These are phyloP conservation scores for Niveomyces coronatus DNA, from an alignment of 2,329 filamentous ascomycete species.

Conservation along the genomic window DNA sequence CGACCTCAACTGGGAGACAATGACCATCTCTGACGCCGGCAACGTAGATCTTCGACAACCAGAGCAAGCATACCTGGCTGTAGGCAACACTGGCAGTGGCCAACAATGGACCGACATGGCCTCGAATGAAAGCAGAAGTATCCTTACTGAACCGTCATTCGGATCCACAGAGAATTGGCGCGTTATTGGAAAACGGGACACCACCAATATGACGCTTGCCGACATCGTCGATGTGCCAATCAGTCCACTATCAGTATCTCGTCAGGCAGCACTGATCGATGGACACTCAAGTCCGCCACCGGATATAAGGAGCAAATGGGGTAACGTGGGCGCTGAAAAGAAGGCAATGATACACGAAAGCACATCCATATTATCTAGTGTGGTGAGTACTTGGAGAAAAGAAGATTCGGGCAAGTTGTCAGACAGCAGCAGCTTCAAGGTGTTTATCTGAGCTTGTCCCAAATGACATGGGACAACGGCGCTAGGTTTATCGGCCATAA, in stretches of 20 bases:
- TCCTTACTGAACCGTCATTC: constrained; percentile 22
- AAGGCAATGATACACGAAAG: constrained; percentile 4
- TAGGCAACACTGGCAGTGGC: constrained; percentile 15
- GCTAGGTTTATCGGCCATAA: no score
- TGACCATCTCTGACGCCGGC: constrained; percentile 15
- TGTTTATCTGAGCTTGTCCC: constrained; percentile 7
- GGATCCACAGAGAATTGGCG: constrained; percentile 28
- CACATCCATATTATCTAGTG: background rate
- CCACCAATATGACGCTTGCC: constrained; percentile 22
- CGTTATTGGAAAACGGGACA: constrained; percentile 17
- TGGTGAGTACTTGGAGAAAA: constrained; percentile 6
- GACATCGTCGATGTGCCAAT: constrained; percentile 26
- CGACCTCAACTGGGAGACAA: constrained; percentile 13
- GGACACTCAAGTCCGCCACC: constrained; percentile 15
- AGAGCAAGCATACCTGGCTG: constrained; percentile 13
- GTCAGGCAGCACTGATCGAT: constrained; percentile 14
- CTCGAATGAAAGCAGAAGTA: constrained; percentile 15
- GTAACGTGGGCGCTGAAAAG: constrained; percentile 9
- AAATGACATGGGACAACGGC: no score
- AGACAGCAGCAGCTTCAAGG: constrained; percentile 10
- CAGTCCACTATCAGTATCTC: constrained; percentile 25
- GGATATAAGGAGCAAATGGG: constrained; percentile 19
- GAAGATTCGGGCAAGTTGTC: constrained; percentile 9
- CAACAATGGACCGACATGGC: constrained; percentile 18
- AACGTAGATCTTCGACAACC: constrained; percentile 18